These are phyloP conservation scores for Rhizoctonia solani DNA, from an alignment of 1,284 basidiomycete species.

Conservation along the genomic window DNA sequence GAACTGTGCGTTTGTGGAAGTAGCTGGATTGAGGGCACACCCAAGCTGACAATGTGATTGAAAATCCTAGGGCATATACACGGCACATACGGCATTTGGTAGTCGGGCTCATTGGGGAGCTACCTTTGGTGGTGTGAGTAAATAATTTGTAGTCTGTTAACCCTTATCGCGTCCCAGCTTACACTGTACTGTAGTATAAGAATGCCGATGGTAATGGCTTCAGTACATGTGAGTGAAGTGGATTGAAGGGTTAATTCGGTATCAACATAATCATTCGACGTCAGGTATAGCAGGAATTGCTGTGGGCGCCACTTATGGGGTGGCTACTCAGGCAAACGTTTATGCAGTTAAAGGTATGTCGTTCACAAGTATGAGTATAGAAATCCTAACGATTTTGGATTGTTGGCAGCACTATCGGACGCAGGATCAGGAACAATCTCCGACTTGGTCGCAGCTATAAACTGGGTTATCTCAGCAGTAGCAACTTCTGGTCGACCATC, in stretches of 20 bases:
- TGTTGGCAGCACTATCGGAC: conserved; percentile 3
- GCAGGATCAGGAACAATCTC: conserved; percentile 17
- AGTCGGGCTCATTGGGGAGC: too few relatives aligned
- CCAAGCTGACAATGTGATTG: background rate
- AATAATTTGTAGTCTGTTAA: background rate
- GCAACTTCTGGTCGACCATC: conserved; percentile 10
- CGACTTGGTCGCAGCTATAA: conserved; percentile 30
- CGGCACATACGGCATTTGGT: conserved; percentile 19
- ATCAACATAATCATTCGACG: background rate
- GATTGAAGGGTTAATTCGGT: too few relatives aligned
- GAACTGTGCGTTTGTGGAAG: background rate
- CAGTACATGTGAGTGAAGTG: conserved; percentile 23
- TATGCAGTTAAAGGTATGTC: conserved; percentile 16
- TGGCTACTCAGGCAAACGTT: conserved; percentile 23
- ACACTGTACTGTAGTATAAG: background rate
- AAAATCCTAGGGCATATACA: conserved; percentile 21
- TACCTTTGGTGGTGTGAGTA: conserved; percentile 16
- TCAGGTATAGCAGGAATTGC: background rate
- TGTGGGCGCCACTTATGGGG: conserved; percentile 15
- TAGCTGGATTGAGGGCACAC: background rate
- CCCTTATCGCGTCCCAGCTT: background rate
- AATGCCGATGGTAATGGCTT: conserved; percentile 31
- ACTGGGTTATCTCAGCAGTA: conserved; percentile 16
- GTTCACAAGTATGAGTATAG: too few relatives aligned
- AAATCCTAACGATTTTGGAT: background rate